Evolutionary conservation across 2,329 filamentous ascomycete genomes (phyloP).

Genomic region (Aureobasidium uvarum): DNA sequence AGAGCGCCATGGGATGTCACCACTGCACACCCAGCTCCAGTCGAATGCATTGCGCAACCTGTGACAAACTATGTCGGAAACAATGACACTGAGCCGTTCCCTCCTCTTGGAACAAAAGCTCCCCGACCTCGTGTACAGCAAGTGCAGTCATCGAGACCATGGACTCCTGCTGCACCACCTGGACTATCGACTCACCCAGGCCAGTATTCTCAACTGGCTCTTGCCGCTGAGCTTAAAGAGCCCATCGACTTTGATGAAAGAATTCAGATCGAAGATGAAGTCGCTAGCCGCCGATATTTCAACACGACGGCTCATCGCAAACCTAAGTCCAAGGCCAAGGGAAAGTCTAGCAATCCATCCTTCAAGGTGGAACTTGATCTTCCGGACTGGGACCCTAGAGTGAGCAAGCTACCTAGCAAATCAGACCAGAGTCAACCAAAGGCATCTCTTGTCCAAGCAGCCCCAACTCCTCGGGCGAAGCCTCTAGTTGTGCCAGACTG

Average conservation of each 20-base stretch:
- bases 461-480: neutral
- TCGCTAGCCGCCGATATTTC: neutral
- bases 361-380: neutral
- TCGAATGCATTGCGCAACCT: neutral
- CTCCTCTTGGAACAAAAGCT: neutral
- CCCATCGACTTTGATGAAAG: neutral
- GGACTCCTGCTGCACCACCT: neutral
- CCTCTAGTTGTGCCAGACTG: neutral
- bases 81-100: neutral
- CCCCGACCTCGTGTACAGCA: neutral
- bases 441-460: neutral
- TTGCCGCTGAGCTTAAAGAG: neutral
- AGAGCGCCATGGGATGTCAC: conserved; percentile 6
- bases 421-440: neutral
- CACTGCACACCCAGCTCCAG: neutral
- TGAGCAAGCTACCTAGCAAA: neutral
- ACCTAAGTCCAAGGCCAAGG: conserved; percentile 6
- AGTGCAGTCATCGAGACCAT: neutral
- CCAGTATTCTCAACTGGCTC: neutral
- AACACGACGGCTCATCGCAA: conserved; percentile 10
- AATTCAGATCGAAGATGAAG: conserved; percentile 1
- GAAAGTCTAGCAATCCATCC: neutral
- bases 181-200: neutral
- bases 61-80: neutral
- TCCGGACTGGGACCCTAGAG: conserved; percentile 1